A percentile compares a stretch with the other conserved stretches of the same genome.
These are phyloP conservation scores for Coprinopsis cinerea DNA, from an alignment of 768 basidiomycete genomes.

Conservation along the genomic window DNA sequence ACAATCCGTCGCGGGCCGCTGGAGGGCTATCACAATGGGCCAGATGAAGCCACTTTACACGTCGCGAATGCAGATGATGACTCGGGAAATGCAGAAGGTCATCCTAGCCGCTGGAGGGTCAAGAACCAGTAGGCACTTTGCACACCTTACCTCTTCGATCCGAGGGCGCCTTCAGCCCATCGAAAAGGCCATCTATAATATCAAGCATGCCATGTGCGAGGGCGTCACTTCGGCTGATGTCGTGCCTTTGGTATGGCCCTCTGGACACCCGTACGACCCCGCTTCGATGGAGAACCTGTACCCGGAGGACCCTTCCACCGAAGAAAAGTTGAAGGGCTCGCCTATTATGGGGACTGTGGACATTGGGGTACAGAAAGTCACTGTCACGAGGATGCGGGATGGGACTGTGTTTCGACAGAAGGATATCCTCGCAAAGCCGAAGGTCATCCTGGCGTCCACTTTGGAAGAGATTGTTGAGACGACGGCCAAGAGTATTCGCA, in stretches of 20 bases:
- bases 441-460: too few relatives aligned
- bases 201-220: slow-evolving; percentile 21
- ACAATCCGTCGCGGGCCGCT: slow-evolving; percentile 36
- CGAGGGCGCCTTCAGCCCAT: neutral
- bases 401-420: neutral
- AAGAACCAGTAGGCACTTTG: neutral
- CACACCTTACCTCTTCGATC: neutral
- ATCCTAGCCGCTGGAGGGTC: neutral
- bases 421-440: neutral
- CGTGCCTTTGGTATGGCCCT: slow-evolving; percentile 11
- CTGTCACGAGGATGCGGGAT: neutral
- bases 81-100: neutral
- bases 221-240: slow-evolving; percentile 22
- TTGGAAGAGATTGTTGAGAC: too few relatives aligned
- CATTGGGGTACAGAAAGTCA: slow-evolving; percentile 1
- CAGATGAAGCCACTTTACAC: neutral
- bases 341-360: slow-evolving; percentile 4
- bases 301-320: slow-evolving; percentile 22
- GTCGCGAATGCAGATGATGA: neutral
- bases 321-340: neutral
- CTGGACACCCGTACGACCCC: slow-evolving; percentile 12
- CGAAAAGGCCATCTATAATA: slow-evolving; percentile 10
- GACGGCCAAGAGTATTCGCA: too few relatives aligned
- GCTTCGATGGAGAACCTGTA: neutral
- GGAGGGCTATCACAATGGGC: slow-evolving; percentile 27